Evolutionary conservation across 495 filamentous ascomycete genomes (phyloP).

Genomic region (Penicillium nucicola): DNA sequence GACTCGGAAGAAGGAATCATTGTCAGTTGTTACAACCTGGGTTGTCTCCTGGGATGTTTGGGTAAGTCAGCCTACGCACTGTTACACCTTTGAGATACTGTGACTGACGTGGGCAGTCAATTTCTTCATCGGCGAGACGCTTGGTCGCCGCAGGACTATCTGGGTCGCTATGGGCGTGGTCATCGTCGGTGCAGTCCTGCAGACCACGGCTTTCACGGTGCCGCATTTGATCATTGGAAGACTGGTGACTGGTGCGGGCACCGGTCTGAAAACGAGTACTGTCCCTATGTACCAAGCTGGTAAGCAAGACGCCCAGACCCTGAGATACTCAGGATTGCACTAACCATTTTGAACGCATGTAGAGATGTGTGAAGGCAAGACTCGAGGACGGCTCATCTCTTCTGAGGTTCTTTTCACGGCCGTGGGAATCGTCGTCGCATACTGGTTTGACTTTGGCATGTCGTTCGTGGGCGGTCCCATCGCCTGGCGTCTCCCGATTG

Average conservation of each 20-base stretch:
- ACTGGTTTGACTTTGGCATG: constrained; percentile 52
- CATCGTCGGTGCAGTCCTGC: constrained; percentile 43
- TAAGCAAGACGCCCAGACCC: neutral
- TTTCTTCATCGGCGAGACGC: constrained; percentile 45
- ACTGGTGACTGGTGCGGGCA: constrained; percentile 48
- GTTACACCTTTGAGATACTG: too few species aligned
- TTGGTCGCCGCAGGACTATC: constrained; percentile 46
- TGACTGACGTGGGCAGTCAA: constrained; percentile 16
- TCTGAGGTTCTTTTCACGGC: constrained; percentile 43
- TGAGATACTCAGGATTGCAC: constrained; percentile 20
- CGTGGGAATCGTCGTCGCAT: constrained; percentile 40
- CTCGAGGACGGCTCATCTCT: constrained; percentile 43
- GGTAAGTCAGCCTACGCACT: neutral
- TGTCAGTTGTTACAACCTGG: constrained; percentile 49
- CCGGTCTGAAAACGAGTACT: constrained; percentile 46
- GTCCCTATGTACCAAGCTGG: constrained; percentile 31
- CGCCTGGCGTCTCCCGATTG: constrained; percentile 48
- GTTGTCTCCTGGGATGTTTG: constrained; percentile 46
- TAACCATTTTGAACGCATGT: neutral
- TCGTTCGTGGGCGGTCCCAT: constrained; percentile 36
- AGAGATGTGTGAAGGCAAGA: constrained; percentile 40
- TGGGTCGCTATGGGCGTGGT: constrained; percentile 37
- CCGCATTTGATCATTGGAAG: constrained; percentile 48
- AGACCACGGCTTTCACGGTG: constrained; percentile 39
- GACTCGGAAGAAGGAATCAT: constrained; percentile 46